Percentiles rank a stretch among this genome's conserved stretches.
These are phyloP conservation scores for Artemisia argyi DNA, from an alignment of 129 eudicot genomes.

Conservation along the genomic window DNA sequence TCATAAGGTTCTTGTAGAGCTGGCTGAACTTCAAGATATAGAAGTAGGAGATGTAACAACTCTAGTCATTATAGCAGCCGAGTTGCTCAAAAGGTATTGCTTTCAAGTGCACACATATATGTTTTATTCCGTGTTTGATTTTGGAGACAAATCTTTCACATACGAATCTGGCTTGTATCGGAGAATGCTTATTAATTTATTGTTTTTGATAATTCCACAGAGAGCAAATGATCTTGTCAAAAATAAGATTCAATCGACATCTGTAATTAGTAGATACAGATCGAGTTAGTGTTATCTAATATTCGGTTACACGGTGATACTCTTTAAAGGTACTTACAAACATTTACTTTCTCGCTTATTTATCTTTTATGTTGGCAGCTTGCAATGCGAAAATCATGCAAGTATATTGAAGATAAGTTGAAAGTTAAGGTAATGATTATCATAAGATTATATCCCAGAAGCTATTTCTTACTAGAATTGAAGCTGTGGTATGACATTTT, in stretches of 20 bases:
- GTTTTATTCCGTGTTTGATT: background rate
- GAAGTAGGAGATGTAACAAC: conserved; percentile 99
- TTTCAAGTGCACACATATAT: background rate
- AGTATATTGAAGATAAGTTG: conserved; percentile 84
- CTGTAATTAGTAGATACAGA: conserved; percentile 92
- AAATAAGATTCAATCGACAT: conserved; percentile 91
- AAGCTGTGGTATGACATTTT: no score
- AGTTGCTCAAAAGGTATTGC: conserved; percentile 83
- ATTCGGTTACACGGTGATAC: background rate
- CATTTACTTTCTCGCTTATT: no score
- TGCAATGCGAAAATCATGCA: conserved; percentile 97
- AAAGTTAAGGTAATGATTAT: conserved; percentile 66
- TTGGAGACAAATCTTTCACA: no score
- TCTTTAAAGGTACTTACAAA: background rate
- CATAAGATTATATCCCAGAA: conserved; percentile 7
- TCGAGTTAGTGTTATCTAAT: conserved; percentile 53
- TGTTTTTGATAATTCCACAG: conserved; percentile 40
- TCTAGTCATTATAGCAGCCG: conserved; percentile 97
- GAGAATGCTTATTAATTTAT: background rate
- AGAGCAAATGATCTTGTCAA: conserved; percentile 95
- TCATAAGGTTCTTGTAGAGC: no score
- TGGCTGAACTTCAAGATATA: conserved; percentile 96
- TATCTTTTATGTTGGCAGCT: conserved; percentile 64
- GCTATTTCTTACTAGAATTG: conserved; percentile 2
- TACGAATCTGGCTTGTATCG: background rate